Evolutionary conservation across 139 green algal species (phyloP), one percentile per base, ranked within the genome.

Genomic region (Penium margaritaceum): DNA sequence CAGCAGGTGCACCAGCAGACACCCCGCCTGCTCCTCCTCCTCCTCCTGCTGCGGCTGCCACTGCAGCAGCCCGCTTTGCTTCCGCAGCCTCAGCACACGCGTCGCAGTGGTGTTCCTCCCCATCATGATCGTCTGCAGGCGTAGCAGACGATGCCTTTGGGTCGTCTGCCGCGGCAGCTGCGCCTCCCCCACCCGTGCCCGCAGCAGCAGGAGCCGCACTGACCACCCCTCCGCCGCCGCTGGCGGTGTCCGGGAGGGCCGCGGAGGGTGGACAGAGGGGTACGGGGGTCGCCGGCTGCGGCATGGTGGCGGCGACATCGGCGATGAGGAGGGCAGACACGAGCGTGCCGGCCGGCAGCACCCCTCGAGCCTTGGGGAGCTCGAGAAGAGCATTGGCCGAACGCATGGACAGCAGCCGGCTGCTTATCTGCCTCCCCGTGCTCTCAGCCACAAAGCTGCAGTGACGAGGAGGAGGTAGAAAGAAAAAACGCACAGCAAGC

Each of bases 341-440:
- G 6, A 33, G 34, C 3, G 70, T 63, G 32, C 79, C 81, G 30
- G 38, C 55, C 5, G 54, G 37, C 19, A 87, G 41, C 29, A 41
- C 30, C 15, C 82, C 83, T 4, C 14, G 14, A 24, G 60, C 76
- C 24, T 39, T 37, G 14, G 89, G 90, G 2, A 95, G 77, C 64
- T 92, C 87, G 21, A 95, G 73, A 17, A 95, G 81, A 15, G 76
- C 84, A 43, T 90, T 90, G 19, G 90, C 88, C 1, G 73, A 83
- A 5, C 82, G 76, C 76, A 91, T 85, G 36, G 82, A 91, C 9
- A 96, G 82, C 38, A 99, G 83, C 12, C 94, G 81, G 69, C 87
- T 95, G 83, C 88, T 95, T 74, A 95, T 91, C 84, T 99, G 94
- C 36, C 88, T 87, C n/a, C 94, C 94, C 0, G 93, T 98, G 75